A percentile compares a stretch with the other conserved stretches of the same genome.
phyloP scores from a whole-genome alignment of 345 rosid genomes.

The Microcos paniculata region DNA sequence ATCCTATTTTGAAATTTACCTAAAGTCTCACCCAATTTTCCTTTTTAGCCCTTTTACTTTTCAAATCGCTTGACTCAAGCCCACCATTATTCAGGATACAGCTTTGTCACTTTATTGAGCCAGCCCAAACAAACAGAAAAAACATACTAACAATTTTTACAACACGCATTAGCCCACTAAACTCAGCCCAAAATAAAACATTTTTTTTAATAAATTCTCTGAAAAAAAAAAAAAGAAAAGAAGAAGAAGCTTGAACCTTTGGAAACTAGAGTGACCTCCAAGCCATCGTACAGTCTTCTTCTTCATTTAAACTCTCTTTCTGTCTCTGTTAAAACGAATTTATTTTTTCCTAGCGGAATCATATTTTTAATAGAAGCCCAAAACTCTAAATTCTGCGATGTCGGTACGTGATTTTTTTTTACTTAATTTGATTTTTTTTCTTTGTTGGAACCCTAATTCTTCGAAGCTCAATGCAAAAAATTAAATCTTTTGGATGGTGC shows the following conservation, averaged over 20 bases:
- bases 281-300: conserved; percentile 33
- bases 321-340: neutral
- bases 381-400: conserved; percentile 34
- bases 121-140: no score
- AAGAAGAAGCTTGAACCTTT: neutral
- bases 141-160: no score
- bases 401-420: conserved; percentile 40
- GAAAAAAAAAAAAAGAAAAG: neutral
- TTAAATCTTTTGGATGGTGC: conserved; percentile 11
- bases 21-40: no score
- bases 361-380: neutral
- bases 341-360: neutral
- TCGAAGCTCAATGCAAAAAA: neutral
- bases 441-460: conserved; percentile 8
- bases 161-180: no score
- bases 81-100: no score
- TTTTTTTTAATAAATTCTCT: neutral
- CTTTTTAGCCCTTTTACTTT: no score
- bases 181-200: no score
- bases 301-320: conserved; percentile 11
- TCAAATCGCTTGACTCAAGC: no score
- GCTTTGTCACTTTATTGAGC: no score
- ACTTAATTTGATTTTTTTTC: neutral
- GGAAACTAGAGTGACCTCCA: conserved; percentile 35
- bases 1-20: no score